Conservation (phyloP, 2,329 filamentous ascomycete genomes). For the Ophidiomyces ophidiicola region DNA sequence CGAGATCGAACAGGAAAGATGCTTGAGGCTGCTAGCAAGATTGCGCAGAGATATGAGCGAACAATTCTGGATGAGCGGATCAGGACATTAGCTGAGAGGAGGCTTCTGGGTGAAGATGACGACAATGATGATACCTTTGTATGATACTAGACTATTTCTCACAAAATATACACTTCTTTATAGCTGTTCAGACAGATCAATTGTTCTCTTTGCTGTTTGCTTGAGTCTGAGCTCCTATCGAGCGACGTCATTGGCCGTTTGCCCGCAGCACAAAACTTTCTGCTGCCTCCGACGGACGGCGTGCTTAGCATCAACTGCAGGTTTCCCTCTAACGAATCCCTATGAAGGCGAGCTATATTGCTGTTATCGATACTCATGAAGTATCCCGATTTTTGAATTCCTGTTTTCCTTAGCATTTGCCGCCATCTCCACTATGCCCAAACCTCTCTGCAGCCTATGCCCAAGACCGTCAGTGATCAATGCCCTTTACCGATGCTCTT, state of each 20-base stretch:
- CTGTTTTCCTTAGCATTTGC: too few species aligned
- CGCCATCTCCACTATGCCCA: conserved; percentile 6
- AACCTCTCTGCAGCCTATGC: neutral
- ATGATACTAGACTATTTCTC: neutral
- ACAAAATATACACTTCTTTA: neutral
- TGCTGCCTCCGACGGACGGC: too few species aligned
- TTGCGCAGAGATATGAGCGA: conserved; percentile 74
- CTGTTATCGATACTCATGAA: too few species aligned
- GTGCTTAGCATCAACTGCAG: too few species aligned
- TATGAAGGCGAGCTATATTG: too few species aligned
- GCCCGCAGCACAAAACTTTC: conserved; percentile 2
- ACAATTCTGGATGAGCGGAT: conserved; percentile 82
- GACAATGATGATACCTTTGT: conserved; percentile 35
- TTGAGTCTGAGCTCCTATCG: neutral
- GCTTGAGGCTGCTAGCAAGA: conserved; percentile 79
- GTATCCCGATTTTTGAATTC: too few species aligned
- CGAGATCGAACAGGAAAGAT: conserved; percentile 73
- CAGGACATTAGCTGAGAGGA: conserved; percentile 63
- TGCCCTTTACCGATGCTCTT: conserved; percentile 3
- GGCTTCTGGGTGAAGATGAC: conserved; percentile 49
- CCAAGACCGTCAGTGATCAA: neutral
- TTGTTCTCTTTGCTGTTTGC: too few species aligned
- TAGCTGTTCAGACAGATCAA: neutral
- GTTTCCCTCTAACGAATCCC: too few species aligned
- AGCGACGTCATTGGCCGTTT: conserved; percentile 8